Evolutionary conservation across 2,329 filamentous ascomycete genomes (phyloP), one percentile per base, ranked within the genome.

Genomic region (Penicillium fuscoglaucum): DNA sequence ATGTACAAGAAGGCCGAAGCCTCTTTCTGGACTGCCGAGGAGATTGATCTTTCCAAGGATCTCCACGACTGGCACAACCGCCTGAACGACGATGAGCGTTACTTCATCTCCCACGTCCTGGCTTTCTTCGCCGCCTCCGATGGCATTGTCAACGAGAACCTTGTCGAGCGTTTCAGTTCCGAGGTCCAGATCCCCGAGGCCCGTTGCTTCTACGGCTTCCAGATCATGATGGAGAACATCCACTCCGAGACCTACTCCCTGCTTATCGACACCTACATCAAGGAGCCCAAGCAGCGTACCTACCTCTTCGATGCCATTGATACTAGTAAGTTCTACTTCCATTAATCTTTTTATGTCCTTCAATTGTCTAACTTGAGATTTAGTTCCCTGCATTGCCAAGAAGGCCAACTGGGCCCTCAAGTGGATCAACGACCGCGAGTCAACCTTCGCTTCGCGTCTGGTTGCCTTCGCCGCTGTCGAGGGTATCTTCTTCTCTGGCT

Each of bases 191-290:
- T 98, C 59, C 93, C 95, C 12, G 95, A 99, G 81, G 95, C 95
- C 65, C 92, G 95, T 72, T 99, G 95, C 87, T 99, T 99, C 85
- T 99, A 99, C 79, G 95, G 95, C 65, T 99, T 99, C 86, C 95
- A 99, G 83, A 98, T 98, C 83, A 99, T 99, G 95, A 98, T 99
- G 91, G 95, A 99, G 85, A 99, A 99, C 82, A 96, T 99, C 72
- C 95, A 99, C 85, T 97, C 95, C 17, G 95, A 99, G 83, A 99
- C 95, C 55, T 99, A 99, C 86, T 98, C 93, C 21, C 88, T 99
- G 37, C 88, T 99, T 75, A 99, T 99, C 76, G 95, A 99, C 78
- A 97, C 93, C 63, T 99, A 99, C 80, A 96, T 99, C 82, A 97
- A 96, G 84, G 95, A 99, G 83, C 90, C 91, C 63, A 90, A 90